Evolutionary conservation across 163 green algal species (phyloP).

Genomic region (Botryococcus braunii): DNA sequence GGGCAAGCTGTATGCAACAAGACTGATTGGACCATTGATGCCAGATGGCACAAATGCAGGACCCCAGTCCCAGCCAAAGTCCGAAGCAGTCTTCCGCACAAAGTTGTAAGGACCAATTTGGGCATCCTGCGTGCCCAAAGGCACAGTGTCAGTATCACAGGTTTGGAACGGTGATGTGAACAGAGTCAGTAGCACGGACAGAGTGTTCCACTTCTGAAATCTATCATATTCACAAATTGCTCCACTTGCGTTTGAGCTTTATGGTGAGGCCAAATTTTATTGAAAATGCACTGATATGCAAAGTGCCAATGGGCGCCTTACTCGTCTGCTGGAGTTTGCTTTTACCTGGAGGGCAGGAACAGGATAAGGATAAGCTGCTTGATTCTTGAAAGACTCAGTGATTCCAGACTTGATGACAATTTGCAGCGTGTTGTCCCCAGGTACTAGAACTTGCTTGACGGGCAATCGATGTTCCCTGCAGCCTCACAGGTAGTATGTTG

Average conservation of each 20-base stretch:
- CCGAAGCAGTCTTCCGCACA: slow-evolving; percentile 60
- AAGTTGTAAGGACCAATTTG: no score
- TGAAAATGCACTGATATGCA: no score
- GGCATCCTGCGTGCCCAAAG: no score
- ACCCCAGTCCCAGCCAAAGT: slow-evolving; percentile 75
- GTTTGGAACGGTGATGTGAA: no score
- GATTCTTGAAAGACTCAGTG: slow-evolving; percentile 15
- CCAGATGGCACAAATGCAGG: slow-evolving; percentile 51
- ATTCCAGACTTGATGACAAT: slow-evolving; percentile 49
- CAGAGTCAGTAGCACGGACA: no score
- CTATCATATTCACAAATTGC: no score
- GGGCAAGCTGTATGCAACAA: slow-evolving; percentile 34
- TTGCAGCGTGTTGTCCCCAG: slow-evolving; percentile 28
- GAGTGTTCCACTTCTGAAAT: no score
- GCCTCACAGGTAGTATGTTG: not conserved
- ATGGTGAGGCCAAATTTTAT: no score
- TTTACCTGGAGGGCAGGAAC: slow-evolving; percentile 45
- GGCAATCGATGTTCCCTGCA: slow-evolving; percentile 27
- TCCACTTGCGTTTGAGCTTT: no score
- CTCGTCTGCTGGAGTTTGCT: no score
- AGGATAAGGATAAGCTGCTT: slow-evolving; percentile 42
- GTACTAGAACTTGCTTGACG: slow-evolving; percentile 21
- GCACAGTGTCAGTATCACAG: no score
- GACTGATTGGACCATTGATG: slow-evolving; percentile 41
- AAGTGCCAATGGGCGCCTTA: no score